phyloP scores from a whole-genome alignment of 2,329 filamentous ascomycete genomes.

The Trichoderma sp. region DNA sequence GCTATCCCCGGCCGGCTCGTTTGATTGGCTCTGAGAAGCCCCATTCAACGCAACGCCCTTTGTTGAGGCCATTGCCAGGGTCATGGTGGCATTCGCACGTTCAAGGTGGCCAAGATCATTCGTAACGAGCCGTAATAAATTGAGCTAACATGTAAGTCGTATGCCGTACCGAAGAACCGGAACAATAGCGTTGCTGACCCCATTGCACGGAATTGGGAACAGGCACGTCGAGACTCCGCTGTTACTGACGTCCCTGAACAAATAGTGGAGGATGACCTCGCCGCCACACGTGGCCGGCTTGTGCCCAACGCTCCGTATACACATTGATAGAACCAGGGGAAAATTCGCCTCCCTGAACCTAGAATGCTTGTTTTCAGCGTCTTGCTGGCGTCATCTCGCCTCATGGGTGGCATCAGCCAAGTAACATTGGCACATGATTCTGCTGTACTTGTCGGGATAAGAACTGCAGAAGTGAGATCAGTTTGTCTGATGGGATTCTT shows the following conservation, averaged over 20 bases:
- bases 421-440: background rate
- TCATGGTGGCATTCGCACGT: background rate
- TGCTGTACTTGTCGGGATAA: background rate
- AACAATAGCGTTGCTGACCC: background rate
- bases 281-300: constrained; percentile 7
- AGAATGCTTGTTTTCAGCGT: background rate
- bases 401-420: background rate
- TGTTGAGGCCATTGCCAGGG: background rate
- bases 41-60: background rate
- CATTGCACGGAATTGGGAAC: background rate
- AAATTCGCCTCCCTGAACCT: background rate
- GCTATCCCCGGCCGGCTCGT: background rate
- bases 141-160: background rate
- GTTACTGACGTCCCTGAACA: background rate
- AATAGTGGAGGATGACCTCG: background rate
- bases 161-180: background rate
- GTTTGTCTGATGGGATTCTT: background rate
- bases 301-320: background rate
- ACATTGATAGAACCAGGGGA: background rate
- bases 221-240: background rate
- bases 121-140: background rate
- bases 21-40: background rate
- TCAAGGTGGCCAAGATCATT: background rate
- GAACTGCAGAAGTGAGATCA: background rate
- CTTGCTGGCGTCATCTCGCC: background rate